Evolutionary conservation across 345 rosid genomes (phyloP), one percentile per base, ranked within the genome.

Genomic region (Eucalyptus cloeziana): DNA sequence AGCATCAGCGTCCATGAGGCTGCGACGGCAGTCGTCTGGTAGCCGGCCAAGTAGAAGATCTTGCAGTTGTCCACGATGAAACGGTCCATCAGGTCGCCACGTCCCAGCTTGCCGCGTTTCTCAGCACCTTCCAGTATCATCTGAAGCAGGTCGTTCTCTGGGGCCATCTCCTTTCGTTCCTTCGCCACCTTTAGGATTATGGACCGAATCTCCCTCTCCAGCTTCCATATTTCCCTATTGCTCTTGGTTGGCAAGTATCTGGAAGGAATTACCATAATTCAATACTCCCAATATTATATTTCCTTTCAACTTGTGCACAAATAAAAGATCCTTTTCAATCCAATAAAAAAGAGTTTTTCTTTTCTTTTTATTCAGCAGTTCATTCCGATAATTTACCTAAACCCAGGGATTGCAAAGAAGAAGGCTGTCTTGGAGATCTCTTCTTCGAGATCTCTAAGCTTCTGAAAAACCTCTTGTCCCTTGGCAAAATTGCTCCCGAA

Each of bases 11-110:
- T 69, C 95, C 95, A 93, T 1, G 93, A 89, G 19, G 90, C 85
- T 19, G 94, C 49, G 43, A 79, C 87, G 12, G 95, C 90, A 13
- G 94, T 89, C 60, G 94, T 93, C 86, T 92, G 94, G 33, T 91
- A 91, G 15, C 94, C 96, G 12, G 97, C 94, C 64, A 93, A 93
- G 91, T 92, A 95, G 27, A 93, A 88, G 21, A 85, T 92, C 87
- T 93, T 93, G 92, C 95, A 95, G 64, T 94, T 94, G 52, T 94
- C 95, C 52, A 93, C 91, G 31, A 92, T 69, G 87, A 90, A 93
- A 88, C 86, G 91, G 87, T 90, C 92, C 13, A 86, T 13, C 89
- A 89, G 50, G 87, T 40, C 44, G 25, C 49, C 15, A 86, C 40
- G 6, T 81, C 49, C 45, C 52, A 25, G 2, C 87, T 31, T 17